Base-by-base conservation (phyloP, 805 yeast genomes). In the Cyberlindnera meyerae region DNA sequence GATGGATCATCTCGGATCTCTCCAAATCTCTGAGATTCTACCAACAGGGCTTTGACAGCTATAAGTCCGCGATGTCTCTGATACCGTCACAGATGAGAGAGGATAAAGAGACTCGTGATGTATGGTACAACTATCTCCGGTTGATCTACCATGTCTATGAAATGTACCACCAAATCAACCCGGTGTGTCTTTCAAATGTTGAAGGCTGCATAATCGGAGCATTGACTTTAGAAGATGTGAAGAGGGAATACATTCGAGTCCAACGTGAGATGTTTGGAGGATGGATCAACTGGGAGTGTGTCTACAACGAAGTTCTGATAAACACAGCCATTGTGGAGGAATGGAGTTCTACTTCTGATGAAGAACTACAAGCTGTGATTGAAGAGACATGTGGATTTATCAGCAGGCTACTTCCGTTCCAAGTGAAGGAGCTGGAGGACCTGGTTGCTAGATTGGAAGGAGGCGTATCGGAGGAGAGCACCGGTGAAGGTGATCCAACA, bases 1-100 rank as follows among this genome's bases (percentile, higher is more conserved):
- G 89, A 31, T 82, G 88, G 87, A 54, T 75, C 6, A 64, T 75
- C 1, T 75, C 85, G 0, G 89, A 82, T 47, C 53, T 79, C 6
- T 61, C 82, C 9, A 82, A 82, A 45, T 73, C 79, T 0, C 55
- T 82, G 11, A 55, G 89, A 27, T 80, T 80, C 45, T 82, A 79
- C 52, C 79, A 78, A 45, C 61, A 69, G 34, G 81, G 87, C 0
- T 72, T 64, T 43, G 54, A 51, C 9, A 46, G 55, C 28, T 81
- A 80, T 47, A 36, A 43, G 4, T 47, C 47, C 24, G 68, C 77
- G 1, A 29, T 47, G 22, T 20, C 22, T 20, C 7, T 20, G 22
- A 20, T 20, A 7, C 22, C 22, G 7, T 7, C 22, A 20, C 9
- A 14, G 15, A 6, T 24, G 27, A n/a, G 9, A 5, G 9, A 18